Evolutionary conservation across 495 filamentous ascomycete species (phyloP).

Genomic region (Parathielavia hyrcaniae): DNA sequence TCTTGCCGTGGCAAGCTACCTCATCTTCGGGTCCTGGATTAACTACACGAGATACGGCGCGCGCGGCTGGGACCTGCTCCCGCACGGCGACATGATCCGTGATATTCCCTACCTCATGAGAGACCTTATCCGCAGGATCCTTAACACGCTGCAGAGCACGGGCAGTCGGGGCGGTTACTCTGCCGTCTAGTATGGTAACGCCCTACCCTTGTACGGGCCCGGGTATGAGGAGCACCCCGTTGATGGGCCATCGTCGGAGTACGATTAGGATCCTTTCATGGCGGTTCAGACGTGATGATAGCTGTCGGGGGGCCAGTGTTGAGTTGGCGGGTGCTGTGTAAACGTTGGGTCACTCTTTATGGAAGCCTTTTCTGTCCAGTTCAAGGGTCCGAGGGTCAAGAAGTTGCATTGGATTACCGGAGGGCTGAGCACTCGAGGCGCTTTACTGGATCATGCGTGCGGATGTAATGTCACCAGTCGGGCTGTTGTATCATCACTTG

Average conservation of each 20-base stretch:
- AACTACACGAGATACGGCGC: slow-evolving; percentile 97
- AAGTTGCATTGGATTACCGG: too few species aligned
- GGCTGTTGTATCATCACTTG: slow-evolving; percentile 10
- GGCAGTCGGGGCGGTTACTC: slow-evolving; percentile 85
- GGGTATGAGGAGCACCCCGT: neutral
- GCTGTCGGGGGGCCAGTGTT: too few species aligned
- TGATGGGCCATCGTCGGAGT: neutral
- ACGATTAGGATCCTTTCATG: too few species aligned
- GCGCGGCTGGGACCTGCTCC: slow-evolving; percentile 89
- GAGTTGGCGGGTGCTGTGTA: neutral
- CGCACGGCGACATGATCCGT: slow-evolving; percentile 85
- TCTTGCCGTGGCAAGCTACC: slow-evolving; percentile 77
- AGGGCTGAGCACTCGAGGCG: neutral
- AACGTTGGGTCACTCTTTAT: too few species aligned
- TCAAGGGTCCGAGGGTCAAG: too few species aligned
- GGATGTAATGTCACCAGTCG: neutral
- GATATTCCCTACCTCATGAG: slow-evolving; percentile 88
- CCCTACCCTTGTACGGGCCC: neutral
- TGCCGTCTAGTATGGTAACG: slow-evolving; percentile 57
- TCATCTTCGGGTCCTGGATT: slow-evolving; percentile 97
- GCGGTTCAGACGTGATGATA: too few species aligned
- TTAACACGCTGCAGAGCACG: slow-evolving; percentile 77
- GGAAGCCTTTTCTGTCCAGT: too few species aligned
- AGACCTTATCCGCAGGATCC: slow-evolving; percentile 71
- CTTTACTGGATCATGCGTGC: neutral